Evolutionary conservation across 78 protist genomes (phyloP).

Genomic region (Dictyostelium firmibasis): DNA sequence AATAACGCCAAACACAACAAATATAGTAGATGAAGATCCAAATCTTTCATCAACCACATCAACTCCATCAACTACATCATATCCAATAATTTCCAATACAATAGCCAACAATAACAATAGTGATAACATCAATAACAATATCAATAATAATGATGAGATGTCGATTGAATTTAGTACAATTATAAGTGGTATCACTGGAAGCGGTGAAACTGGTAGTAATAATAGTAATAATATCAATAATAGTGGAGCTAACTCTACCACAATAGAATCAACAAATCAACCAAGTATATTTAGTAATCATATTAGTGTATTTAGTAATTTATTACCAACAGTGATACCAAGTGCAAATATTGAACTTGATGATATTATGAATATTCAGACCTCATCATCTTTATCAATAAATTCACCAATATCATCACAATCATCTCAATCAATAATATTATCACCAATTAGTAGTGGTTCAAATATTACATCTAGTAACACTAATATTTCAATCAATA

Average conservation of each 20-base stretch:
- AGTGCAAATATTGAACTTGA: background rate
- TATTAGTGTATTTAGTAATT: conserved; percentile 13
- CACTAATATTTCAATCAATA: background rate
- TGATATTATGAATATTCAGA: background rate
- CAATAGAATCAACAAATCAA: background rate
- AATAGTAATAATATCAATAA: background rate
- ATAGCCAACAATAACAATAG: background rate
- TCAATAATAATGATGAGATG: background rate
- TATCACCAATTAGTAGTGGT: background rate
- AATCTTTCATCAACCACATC: background rate
- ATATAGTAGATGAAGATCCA: background rate
- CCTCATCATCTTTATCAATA: background rate
- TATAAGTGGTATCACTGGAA: background rate
- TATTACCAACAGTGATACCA: background rate
- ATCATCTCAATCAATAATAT: background rate
- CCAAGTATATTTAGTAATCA: conserved; percentile 50
- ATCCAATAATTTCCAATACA: background rate
- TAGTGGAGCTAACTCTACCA: background rate
- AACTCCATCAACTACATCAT: background rate
- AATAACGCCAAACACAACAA: background rate
- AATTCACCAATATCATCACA: background rate
- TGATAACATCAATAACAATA: background rate
- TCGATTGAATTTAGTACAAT: background rate
- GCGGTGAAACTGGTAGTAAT: conserved; percentile 1
- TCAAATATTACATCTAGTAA: background rate